Evolutionary conservation across 768 basidiomycete species (phyloP).

Genomic region (Russula griseocarnosa): DNA sequence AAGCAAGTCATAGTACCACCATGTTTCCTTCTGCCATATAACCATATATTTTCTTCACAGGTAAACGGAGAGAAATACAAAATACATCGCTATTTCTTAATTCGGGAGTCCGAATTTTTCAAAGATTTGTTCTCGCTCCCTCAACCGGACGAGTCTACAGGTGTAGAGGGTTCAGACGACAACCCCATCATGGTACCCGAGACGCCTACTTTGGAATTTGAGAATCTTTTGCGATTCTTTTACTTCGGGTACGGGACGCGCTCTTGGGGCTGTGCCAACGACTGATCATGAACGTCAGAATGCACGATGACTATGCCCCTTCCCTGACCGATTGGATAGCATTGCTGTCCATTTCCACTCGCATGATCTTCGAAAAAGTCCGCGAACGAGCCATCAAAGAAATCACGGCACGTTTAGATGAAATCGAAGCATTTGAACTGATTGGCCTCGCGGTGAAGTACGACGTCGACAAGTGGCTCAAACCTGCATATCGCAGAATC

Average conservation of each 20-base stretch:
- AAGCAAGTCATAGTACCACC: neutral
- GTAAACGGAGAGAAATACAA: constrained; percentile 27
- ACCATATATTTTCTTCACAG: constrained; percentile 6
- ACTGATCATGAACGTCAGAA: constrained; percentile 12
- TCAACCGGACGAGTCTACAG: constrained; percentile 21
- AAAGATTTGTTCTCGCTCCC: constrained; percentile 21
- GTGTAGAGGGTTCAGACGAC: constrained; percentile 28
- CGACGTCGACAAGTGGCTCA: constrained; percentile 29
- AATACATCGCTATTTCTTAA: constrained; percentile 28
- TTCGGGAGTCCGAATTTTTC: constrained; percentile 28
- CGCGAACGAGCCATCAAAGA: constrained; percentile 25
- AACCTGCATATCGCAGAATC: constrained; percentile 21
- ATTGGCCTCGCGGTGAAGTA: constrained; percentile 27
- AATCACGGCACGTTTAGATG: constrained; percentile 10
- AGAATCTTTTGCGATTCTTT: constrained; percentile 27
- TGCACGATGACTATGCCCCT: constrained; percentile 12
- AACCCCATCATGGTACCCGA: constrained; percentile 26
- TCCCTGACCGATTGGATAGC: constrained; percentile 26
- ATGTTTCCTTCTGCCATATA: neutral
- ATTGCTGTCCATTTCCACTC: constrained; percentile 25
- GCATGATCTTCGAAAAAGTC: constrained; percentile 22
- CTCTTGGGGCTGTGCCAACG: neutral
- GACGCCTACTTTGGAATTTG: constrained; percentile 24
- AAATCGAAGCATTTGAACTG: constrained; percentile 25
- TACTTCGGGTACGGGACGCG: constrained; percentile 25